Base-by-base conservation (phyloP, 345 rosid species). In the Odontarrhena argentea region DNA sequence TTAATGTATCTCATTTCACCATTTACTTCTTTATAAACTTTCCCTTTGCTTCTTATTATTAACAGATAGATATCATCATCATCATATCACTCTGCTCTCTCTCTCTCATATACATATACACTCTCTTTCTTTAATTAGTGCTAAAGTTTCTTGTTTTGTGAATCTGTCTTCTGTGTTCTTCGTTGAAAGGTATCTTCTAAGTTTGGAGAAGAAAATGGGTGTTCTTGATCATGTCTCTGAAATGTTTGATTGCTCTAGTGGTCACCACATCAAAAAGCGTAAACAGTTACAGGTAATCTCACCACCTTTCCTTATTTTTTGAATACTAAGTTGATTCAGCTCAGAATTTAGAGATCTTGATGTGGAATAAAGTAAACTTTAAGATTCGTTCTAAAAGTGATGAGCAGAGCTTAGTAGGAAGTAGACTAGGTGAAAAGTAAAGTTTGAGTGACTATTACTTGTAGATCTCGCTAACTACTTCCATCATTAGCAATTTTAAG, bases 221-320 rank as follows among this genome's bases (percentile, higher is more conserved):
- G 94, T 73, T 77, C 78, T 93, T 25, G 98, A 92, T 87, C 93
- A 89, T 76, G 70, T 92, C 32, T 80, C 96, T 10, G 7, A 89
- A 60, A 68, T 87, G 71, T 90, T 89, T 69, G 90, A 90, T 69
- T 93, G 97, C 70, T 87, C 98, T 28, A 32, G 52, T 63, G 84
- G 83, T 5, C 46, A 90, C 73, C 59, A 59, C 35, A 73, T 73
- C 15, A 93, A 85, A 81, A 89, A 75, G 66, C 86, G 85, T 66
- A 86, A 69, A 83, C 88, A 83, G 65, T 71, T 93, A 66, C 98
- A 92, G 96, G 96, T 88, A 77, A 37, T 3, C 1, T n/a, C 15
- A 3, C 26, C 28, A 11, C 35, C 35, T 49, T 7, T 12, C 18
- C 40, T 4, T 28, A 15, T 8, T 7, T 30, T 58, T 9, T 42